These are phyloP conservation scores for Raddia guianensis DNA, from an alignment of 176 grass and related monocot species.

Conservation along the genomic window DNA sequence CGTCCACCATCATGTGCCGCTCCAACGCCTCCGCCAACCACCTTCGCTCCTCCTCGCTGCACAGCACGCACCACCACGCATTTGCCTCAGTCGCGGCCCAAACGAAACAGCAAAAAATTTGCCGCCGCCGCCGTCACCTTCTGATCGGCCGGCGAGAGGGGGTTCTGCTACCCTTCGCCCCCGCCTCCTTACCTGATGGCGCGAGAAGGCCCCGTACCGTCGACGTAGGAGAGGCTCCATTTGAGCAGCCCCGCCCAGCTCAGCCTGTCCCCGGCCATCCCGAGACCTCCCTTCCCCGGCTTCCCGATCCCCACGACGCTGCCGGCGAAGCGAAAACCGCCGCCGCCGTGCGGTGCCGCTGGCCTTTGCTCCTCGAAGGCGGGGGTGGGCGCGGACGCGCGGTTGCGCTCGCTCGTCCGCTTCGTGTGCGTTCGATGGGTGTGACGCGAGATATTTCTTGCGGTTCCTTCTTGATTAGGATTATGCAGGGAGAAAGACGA, in stretches of 20 bases:
- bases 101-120: neutral
- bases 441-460: constrained; percentile 27
- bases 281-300: neutral
- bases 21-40: constrained; percentile 89
- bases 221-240: constrained; percentile 88
- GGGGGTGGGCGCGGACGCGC: neutral
- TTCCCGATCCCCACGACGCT: constrained; percentile 20
- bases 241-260: constrained; percentile 74
- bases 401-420: constrained; percentile 10
- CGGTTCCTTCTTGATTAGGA: constrained; percentile 23
- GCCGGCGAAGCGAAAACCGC: constrained; percentile 34
- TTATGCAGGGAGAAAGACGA: neutral
- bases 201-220: constrained; percentile 54
- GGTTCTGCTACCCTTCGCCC: neutral
- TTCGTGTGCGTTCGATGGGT: constrained; percentile 13
- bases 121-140: neutral
- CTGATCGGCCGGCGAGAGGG: neutral
- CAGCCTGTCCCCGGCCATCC: constrained; percentile 49
- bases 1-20: constrained; percentile 62
- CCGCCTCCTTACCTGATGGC: constrained; percentile 34
- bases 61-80: neutral
- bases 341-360: constrained; percentile 8
- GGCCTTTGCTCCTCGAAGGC: neutral
- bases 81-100: constrained; percentile 22
- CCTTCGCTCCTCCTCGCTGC: constrained; percentile 69